Evolutionary conservation across 2,329 filamentous ascomycete genomes (phyloP).

Genomic region (Teratosphaeria gauchensis): DNA sequence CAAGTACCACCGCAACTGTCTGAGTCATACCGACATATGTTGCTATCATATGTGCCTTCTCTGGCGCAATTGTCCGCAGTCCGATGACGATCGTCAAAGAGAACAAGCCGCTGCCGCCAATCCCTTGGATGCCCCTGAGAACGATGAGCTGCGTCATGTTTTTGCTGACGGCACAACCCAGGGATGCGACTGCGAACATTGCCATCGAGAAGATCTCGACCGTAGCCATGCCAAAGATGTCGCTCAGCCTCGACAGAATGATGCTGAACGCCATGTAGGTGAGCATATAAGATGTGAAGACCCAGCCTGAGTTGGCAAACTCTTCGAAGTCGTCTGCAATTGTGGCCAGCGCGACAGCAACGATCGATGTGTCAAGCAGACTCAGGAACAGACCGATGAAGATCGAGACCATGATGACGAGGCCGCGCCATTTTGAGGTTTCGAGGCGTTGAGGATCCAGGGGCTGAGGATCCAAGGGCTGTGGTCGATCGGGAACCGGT

Average conservation of each 20-base stretch:
- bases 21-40: conserved; percentile 38
- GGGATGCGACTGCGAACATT: conserved; percentile 48
- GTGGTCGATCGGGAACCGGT: neutral
- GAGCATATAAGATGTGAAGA: conserved; percentile 26
- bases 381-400: conserved; percentile 37
- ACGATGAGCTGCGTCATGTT: conserved; percentile 33
- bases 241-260: conserved; percentile 45
- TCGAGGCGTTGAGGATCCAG: neutral
- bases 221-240: conserved; percentile 45
- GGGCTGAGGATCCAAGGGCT: neutral
- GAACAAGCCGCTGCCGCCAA: conserved; percentile 31
- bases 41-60: conserved; percentile 35
- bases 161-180: conserved; percentile 44
- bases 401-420: neutral
- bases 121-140: conserved; percentile 22
- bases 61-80: conserved; percentile 34
- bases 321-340: conserved; percentile 45
- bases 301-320: conserved; percentile 14
- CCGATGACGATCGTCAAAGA: conserved; percentile 43
- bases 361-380: conserved; percentile 51
- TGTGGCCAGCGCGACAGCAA: conserved; percentile 49
- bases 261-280: conserved; percentile 49
- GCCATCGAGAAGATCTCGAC: conserved; percentile 43
- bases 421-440: neutral
- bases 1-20: conserved; percentile 7